These are phyloP conservation scores for Cladobotryum protrusum DNA, from an alignment of 2,329 filamentous ascomycete genomes.

Conservation along the genomic window DNA sequence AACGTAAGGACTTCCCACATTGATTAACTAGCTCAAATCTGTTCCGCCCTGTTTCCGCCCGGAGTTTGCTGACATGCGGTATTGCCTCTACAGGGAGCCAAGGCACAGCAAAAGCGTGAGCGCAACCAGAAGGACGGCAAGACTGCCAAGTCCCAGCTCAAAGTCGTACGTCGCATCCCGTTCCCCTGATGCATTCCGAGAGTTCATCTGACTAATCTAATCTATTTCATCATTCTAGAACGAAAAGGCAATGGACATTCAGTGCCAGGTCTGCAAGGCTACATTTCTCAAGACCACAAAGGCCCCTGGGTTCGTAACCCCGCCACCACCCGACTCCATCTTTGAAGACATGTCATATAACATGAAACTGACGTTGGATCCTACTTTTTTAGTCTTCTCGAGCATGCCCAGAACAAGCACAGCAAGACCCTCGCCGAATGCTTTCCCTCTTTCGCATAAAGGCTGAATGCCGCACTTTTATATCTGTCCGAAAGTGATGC, in stretches of 20 bases:
- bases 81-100: constrained; percentile 46
- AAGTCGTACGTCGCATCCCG: constrained; percentile 46
- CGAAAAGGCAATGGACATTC: constrained; percentile 66
- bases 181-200: not conserved
- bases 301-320: constrained; percentile 54
- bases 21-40: not conserved
- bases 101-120: constrained; percentile 66
- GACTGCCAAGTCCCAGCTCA: constrained; percentile 61
- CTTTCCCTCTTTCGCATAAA: constrained; percentile 50
- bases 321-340: not conserved
- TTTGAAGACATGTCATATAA: no score
- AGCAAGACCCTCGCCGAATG: constrained; percentile 65
- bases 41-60: no score
- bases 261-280: constrained; percentile 70
- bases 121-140: constrained; percentile 58
- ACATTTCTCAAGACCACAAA: constrained; percentile 75
- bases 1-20: constrained; percentile 24
- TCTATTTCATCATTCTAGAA: constrained; percentile 46
- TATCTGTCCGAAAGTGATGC: not conserved
- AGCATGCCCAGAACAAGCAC: constrained; percentile 73
- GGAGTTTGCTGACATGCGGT: constrained; percentile 15
- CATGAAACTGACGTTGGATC: not conserved
- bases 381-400: constrained; percentile 46
- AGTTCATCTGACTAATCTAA: not conserved
- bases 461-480: not conserved